Percentiles rank a stretch among this genome's conserved stretches.
Evolutionary conservation across 2,329 filamentous ascomycete species (phyloP).

Genomic region (Penicillium olsonii): DNA sequence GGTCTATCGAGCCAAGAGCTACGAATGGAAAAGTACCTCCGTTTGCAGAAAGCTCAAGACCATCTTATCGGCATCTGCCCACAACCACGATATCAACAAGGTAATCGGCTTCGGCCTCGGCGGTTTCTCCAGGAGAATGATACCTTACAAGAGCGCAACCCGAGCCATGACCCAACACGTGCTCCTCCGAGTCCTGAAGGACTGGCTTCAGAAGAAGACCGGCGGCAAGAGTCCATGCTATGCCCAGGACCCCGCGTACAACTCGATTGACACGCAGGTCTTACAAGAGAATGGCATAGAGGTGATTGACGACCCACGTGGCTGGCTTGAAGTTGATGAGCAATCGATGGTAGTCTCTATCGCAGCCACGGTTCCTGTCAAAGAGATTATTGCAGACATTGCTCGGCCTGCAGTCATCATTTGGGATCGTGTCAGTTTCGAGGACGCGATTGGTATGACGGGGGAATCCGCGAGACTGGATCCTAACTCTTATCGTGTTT

Average conservation of each 20-base stretch:
- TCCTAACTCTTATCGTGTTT: conserved; percentile 14
- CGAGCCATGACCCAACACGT: conserved; percentile 17
- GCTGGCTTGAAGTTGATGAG: conserved; percentile 39
- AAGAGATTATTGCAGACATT: conserved; percentile 42
- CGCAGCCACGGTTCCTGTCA: conserved; percentile 33
- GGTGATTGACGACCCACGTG: conserved; percentile 31
- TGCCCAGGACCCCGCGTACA: conserved; percentile 25
- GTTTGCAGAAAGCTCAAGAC: not conserved
- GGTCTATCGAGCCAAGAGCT: not conserved
- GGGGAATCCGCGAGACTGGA: conserved; percentile 6
- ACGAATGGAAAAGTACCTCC: not conserved
- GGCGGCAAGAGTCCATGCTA: conserved; percentile 17
- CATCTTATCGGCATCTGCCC: not conserved
- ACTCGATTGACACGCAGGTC: conserved; percentile 14
- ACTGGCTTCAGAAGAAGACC: conserved; percentile 10
- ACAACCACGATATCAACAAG: not conserved
- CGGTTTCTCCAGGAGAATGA: too few relatives aligned
- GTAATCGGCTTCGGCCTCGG: not conserved
- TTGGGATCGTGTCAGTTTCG: conserved; percentile 17
- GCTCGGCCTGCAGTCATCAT: conserved; percentile 32
- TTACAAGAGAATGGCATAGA: conserved; percentile 15
- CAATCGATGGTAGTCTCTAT: conserved; percentile 36
- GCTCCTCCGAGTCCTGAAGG: conserved; percentile 10
- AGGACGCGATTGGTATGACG: conserved; percentile 5
- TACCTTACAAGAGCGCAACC: not conserved